Evolutionary conservation across 2,329 filamentous ascomycete species (phyloP).

Genomic region (Cladosporium cucumerinum): DNA sequence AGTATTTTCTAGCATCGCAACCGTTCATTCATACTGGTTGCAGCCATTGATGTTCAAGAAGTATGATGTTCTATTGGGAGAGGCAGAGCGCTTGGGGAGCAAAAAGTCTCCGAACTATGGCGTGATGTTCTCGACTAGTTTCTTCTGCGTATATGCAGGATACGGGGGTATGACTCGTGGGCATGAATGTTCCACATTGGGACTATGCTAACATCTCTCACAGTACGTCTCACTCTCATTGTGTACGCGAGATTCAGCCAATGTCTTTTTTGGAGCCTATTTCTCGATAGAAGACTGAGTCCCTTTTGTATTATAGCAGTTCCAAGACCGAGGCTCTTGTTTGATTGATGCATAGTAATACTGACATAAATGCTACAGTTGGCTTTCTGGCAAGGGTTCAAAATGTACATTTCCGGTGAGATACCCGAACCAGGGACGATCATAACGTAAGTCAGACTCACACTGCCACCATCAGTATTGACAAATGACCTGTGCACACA

Average conservation of each 20-base stretch:
- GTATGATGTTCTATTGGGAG: slow-evolving; percentile 43
- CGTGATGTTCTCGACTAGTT: slow-evolving; percentile 42
- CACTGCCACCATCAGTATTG: not conserved
- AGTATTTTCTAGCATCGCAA: slow-evolving; percentile 49
- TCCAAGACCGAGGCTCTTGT: not conserved
- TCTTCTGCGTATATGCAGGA: slow-evolving; percentile 42
- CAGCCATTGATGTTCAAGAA: slow-evolving; percentile 41
- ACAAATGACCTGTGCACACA: not conserved
- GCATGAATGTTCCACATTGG: no score
- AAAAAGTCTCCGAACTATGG: slow-evolving; percentile 45
- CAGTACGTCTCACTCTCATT: not conserved
- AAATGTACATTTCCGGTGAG: slow-evolving; percentile 35
- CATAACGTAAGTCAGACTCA: slow-evolving; percentile 27
- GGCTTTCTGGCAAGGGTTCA: slow-evolving; percentile 46
- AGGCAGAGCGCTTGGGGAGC: slow-evolving; percentile 44
- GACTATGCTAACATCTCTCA: not conserved
- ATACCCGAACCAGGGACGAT: slow-evolving; percentile 35
- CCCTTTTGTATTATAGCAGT: not conserved
- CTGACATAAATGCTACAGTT: slow-evolving; percentile 18
- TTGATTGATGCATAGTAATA: not conserved
- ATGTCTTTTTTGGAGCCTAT: not conserved
- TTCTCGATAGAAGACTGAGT: not conserved
- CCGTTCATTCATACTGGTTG: slow-evolving; percentile 50
- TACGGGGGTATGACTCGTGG: slow-evolving; percentile 25
- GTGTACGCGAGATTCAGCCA: not conserved